Conservation (phyloP, 768 basidiomycete species). For the Guyanaporus albipodus region DNA sequence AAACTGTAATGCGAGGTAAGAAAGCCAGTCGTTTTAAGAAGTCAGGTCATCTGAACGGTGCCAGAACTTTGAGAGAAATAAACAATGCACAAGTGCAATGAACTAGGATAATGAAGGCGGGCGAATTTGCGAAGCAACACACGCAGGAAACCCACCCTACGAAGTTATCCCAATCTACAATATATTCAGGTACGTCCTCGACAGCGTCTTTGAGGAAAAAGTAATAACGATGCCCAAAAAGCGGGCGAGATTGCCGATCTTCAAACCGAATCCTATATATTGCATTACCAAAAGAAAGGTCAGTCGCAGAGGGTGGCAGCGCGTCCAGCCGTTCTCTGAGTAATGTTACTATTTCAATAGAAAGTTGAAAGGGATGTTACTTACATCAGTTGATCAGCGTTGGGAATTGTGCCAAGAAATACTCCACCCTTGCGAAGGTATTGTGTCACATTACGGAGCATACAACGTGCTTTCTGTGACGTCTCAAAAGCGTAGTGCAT, state of each 20-base stretch:
- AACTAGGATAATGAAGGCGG: not conserved
- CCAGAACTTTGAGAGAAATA: not conserved
- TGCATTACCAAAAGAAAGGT: slow-evolving; percentile 83
- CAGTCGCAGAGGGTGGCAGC: slow-evolving; percentile 59
- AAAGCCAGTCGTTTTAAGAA: not conserved
- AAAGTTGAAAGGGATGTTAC: slow-evolving; percentile 30
- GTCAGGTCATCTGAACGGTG: not conserved
- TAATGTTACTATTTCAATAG: slow-evolving; percentile 12
- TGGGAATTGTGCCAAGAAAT: slow-evolving; percentile 98
- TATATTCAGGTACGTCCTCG: slow-evolving; percentile 94
- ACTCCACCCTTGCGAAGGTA: slow-evolving; percentile 80
- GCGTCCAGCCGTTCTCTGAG: slow-evolving; percentile 67
- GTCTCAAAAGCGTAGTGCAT: slow-evolving; percentile 99
- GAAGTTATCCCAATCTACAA: slow-evolving; percentile 96
- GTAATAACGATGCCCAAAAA: slow-evolving; percentile 89
- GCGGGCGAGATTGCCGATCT: slow-evolving; percentile 52
- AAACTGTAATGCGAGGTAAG: slow-evolving; percentile 48
- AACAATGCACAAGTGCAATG: not conserved
- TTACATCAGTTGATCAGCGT: slow-evolving; percentile 78
- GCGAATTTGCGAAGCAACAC: not conserved
- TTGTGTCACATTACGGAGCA: slow-evolving; percentile 86
- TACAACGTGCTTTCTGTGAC: slow-evolving; percentile 78
- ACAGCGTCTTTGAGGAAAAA: slow-evolving; percentile 96
- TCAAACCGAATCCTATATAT: slow-evolving; percentile 90
- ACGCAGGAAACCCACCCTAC: slow-evolving; percentile 52